phyloP scores from a whole-genome alignment of 306 rosid genomes.

The Hylodesmum podocarpum region DNA sequence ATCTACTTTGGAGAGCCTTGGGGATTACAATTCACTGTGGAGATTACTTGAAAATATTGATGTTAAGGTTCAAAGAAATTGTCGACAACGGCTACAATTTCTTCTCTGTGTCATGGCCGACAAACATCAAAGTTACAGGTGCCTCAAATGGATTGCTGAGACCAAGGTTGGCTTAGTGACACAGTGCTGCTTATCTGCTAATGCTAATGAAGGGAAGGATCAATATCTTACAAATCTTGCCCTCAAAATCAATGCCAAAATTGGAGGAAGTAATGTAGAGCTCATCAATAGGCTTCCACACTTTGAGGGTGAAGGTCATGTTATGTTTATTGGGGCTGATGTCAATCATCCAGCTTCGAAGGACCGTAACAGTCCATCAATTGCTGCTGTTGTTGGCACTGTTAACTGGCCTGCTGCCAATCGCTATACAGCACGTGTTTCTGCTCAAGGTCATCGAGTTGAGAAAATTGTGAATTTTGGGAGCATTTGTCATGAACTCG shows the following conservation, averaged over 20 bases:
- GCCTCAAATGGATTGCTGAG: constrained; percentile 72
- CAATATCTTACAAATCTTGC: constrained; percentile 70
- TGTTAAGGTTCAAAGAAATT: background rate
- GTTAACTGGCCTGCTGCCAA: constrained; percentile 80
- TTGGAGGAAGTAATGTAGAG: constrained; percentile 87
- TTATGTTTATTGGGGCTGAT: constrained; percentile 88
- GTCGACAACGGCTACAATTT: constrained; percentile 43
- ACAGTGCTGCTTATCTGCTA: constrained; percentile 64
- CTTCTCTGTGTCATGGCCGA: constrained; percentile 66
- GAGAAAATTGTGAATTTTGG: constrained; percentile 64
- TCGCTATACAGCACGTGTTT: constrained; percentile 69
- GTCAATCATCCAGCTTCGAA: constrained; percentile 70
- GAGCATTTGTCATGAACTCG: constrained; percentile 56
- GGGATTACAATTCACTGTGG: constrained; percentile 16
- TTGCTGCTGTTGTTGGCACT: constrained; percentile 73
- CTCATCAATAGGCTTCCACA: constrained; percentile 44
- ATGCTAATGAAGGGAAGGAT: constrained; percentile 43
- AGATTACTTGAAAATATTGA: constrained; percentile 41
- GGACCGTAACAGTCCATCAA: constrained; percentile 58
- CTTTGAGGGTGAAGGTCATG: constrained; percentile 46
- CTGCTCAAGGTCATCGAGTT: constrained; percentile 44
- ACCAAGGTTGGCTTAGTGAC: constrained; percentile 76
- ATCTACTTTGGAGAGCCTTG: constrained; percentile 36
- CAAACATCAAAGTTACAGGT: constrained; percentile 58
- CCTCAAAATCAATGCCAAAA: constrained; percentile 78